These are phyloP conservation scores for Chalaropsis thielavioides DNA, from an alignment of 2,329 filamentous ascomycete species.

Conservation along the genomic window DNA sequence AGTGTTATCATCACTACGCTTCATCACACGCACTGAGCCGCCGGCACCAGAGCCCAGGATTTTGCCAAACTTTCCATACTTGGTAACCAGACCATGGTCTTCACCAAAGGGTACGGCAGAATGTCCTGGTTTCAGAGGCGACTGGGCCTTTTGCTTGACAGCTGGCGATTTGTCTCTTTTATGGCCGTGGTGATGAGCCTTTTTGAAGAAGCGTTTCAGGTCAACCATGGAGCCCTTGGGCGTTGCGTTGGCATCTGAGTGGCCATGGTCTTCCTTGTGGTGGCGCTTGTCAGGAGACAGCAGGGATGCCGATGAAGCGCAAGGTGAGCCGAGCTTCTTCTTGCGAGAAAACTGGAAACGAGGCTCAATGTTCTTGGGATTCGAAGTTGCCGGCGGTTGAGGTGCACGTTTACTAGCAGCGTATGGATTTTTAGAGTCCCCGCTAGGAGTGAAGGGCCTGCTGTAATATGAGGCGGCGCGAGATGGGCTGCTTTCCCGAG, in stretches of 20 bases:
- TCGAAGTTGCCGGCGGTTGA: constrained; percentile 43
- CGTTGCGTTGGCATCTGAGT: constrained; percentile 21
- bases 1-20: constrained; percentile 76
- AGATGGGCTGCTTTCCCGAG: constrained; percentile 50
- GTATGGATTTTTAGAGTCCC: constrained; percentile 72
- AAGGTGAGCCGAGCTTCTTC: constrained; percentile 49
- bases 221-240: constrained; percentile 76
- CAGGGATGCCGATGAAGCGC: constrained; percentile 34
- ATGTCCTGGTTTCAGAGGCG: constrained; percentile 37
- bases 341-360: constrained; percentile 72
- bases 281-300: constrained; percentile 38
- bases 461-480: constrained; percentile 50
- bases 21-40: constrained; percentile 87
- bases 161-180: constrained; percentile 50
- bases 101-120: constrained; percentile 64
- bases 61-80: constrained; percentile 91
- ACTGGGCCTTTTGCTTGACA: constrained; percentile 48
- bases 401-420: constrained; percentile 65
- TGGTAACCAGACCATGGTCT: constrained; percentile 77
- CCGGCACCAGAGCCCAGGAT: constrained; percentile 88
- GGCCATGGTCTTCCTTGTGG: constrained; percentile 10
- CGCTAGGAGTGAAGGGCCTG: constrained; percentile 62
- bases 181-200: constrained; percentile 41
- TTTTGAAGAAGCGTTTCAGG: constrained; percentile 90
- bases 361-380: constrained; percentile 47